Base-by-base conservation (phyloP, 257 asterid species). In the Lantana camara region DNA sequence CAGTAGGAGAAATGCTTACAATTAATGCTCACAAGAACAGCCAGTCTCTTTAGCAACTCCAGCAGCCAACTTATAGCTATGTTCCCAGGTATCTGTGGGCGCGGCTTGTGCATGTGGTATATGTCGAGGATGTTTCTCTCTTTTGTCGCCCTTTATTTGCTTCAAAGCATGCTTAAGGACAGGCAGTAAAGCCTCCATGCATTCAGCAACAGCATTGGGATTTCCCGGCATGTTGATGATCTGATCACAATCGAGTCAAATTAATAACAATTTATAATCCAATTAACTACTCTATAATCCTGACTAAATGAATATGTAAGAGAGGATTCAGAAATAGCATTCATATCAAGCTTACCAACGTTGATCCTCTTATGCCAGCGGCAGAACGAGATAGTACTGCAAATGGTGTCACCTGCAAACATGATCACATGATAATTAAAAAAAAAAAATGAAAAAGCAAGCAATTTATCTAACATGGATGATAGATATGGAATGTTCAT, bases 141-240 rank as follows among this genome's bases (percentile, higher is more conserved):
- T 72, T 76, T 81, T 81, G 70, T 81, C 84, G 0, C 83, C 87
- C 64, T 68, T 75, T 0, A 90, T 68, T 75, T 94, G 96, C 82
- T 80, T 90, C 70, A 94, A 48, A 15, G 97, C 99, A 48, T 94
- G 99, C 84, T 88, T 90, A 35, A 94, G 97, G n/a, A 86, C 87
- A 7, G 99, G 99, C 37, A 88, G 58, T 75, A 94, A 75, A 19
- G 96, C 95, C 72, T 83, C 97, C 96, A 90, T 77, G 71, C 99
- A 94, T 72, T 93, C 97, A 0, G 85, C 96, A 2, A 87, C 99
- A 0, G 99, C 99, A 42, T 94, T 94, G 6, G 97, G 99, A 75
- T 94, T 94, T 54, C 99, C 99, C 2, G 99, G 99, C 97, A 90
- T 94, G 85, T 90, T 94, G 60, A 90, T 90, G 60, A 94, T 94